phyloP scores from a whole-genome alignment of 495 filamentous ascomycete species.

The Copromyces sp. region DNA sequence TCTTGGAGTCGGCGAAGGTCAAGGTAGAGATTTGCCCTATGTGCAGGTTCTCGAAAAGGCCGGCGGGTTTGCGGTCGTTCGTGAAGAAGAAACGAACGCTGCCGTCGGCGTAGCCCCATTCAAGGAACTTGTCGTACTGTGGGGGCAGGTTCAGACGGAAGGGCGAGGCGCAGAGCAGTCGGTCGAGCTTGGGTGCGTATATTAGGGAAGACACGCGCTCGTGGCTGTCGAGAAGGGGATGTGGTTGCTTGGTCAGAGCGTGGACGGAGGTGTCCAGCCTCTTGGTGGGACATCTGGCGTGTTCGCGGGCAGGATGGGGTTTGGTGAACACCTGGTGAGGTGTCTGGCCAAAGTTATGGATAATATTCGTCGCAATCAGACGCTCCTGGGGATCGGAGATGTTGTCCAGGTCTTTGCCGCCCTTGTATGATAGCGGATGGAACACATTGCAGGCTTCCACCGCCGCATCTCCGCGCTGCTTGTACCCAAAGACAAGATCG shows the following conservation, averaged over 20 bases:
- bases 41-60: constrained; percentile 88
- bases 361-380: constrained; percentile 81
- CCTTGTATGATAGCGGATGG: constrained; percentile 89
- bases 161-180: constrained; percentile 71
- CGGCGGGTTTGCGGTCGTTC: constrained; percentile 49
- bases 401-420: constrained; percentile 82
- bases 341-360: constrained; percentile 97
- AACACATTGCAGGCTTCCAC: constrained; percentile 90
- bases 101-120: constrained; percentile 93
- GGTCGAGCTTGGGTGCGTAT: constrained; percentile 70
- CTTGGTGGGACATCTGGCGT: constrained; percentile 46
- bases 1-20: constrained; percentile 78
- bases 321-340: constrained; percentile 87
- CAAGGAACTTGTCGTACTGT: constrained; percentile 77
- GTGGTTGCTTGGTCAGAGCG: constrained; percentile 68
- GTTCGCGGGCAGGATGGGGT: constrained; percentile 64
- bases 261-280: constrained; percentile 71
- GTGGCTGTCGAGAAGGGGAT: constrained; percentile 69
- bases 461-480: constrained; percentile 89
- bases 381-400: constrained; percentile 83
- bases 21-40: constrained; percentile 74
- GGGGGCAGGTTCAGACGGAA: constrained; percentile 83
- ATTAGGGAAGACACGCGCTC: constrained; percentile 72
- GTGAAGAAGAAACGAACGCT: constrained; percentile 81
- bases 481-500: constrained; percentile 88